Percentiles rank a stretch among this genome's conserved stretches.
These are phyloP conservation scores for Plasmodium inui DNA, from an alignment of 169 alveolate species.

Conservation along the genomic window DNA sequence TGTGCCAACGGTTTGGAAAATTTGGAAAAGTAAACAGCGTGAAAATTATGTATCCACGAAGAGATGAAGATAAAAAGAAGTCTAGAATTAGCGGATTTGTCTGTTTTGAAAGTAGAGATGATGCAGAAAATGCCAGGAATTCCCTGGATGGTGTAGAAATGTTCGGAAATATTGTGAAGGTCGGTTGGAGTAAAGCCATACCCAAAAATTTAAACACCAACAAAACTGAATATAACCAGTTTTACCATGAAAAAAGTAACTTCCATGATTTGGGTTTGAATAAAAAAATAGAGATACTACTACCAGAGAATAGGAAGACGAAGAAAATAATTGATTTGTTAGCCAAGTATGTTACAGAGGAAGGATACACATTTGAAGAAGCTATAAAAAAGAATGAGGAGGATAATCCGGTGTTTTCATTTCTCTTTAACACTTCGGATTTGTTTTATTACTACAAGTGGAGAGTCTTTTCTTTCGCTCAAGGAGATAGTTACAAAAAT, in stretches of 20 bases:
- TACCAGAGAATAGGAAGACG: constrained; percentile 78
- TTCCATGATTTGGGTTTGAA: background rate
- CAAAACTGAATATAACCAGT: constrained; percentile 17
- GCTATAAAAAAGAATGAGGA: constrained; percentile 52
- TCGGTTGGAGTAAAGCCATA: constrained; percentile 83
- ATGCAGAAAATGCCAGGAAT: constrained; percentile 88
- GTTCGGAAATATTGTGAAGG: constrained; percentile 85
- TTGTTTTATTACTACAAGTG: constrained; percentile 67
- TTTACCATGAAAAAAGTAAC: constrained; percentile 16
- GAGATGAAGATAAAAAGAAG: constrained; percentile 85
- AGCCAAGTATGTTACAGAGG: constrained; percentile 83
- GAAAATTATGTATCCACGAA: constrained; percentile 89
- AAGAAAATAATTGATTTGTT: constrained; percentile 80
- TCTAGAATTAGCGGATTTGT: constrained; percentile 88
- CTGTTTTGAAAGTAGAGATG: constrained; percentile 82
- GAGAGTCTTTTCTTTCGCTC: constrained; percentile 74
- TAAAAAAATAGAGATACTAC: constrained; percentile 74
- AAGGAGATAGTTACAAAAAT: constrained; percentile 74
- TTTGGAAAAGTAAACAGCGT: constrained; percentile 88
- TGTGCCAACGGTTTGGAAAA: constrained; percentile 85
- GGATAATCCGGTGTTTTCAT: constrained; percentile 42
- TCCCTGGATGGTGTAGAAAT: constrained; percentile 83
- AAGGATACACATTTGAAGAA: constrained; percentile 66
- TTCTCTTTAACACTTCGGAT: constrained; percentile 64
- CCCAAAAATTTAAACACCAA: constrained; percentile 17